Evolutionary conservation across 2,329 filamentous ascomycete genomes (phyloP), one percentile per base, ranked within the genome.

Genomic region (Fusarium pilosicola): DNA sequence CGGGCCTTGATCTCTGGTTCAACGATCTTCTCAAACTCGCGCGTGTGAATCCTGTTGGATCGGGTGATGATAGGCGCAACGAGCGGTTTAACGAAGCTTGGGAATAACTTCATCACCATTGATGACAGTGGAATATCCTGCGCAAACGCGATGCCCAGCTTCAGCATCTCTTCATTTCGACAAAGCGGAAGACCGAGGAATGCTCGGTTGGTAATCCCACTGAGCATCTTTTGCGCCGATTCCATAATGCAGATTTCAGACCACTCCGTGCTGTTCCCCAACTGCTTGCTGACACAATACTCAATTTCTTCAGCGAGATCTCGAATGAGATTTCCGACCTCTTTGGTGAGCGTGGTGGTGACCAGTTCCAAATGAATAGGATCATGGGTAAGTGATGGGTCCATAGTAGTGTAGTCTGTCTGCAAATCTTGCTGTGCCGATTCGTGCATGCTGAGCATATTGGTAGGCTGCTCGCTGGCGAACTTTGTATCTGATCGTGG

Each of bases 401-500:
- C 57, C 24, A 68, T 62, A 3, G 65, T 68, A 8, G 65, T 68
- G 32, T 46, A 68, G 6, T 68, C 65, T 0, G 63, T 68, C 5
- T 68, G 65, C 3, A 68, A 42, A 42, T 68, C 54, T 7, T 28
- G n/a, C 6, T 61, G 34, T 8, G 30, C 54, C 3, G 62, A 61
- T 13, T 67, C 41, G 10, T 68, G 65, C 65, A 68, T 48, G 18
- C 54, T 68, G 5, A 68, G 65, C 9, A 39, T 36, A 32, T 67
- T 15, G 24, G 26, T 24, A 6, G 63, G 54, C 11, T 68, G 65
- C 41, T 68, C 65, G 15, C 65, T 68, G 1, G 54, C 65, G 3
- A 68, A 68, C 11, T 68, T 68, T 1, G 54, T 68, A 15, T 68
- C 63, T 7, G 65, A 62, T 9, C 64, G 46, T 2, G 65, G 65